Percentiles rank a stretch among this genome's conserved stretches.
Evolutionary conservation across 768 basidiomycete genomes (phyloP).

Genomic region (Russula sp.): DNA sequence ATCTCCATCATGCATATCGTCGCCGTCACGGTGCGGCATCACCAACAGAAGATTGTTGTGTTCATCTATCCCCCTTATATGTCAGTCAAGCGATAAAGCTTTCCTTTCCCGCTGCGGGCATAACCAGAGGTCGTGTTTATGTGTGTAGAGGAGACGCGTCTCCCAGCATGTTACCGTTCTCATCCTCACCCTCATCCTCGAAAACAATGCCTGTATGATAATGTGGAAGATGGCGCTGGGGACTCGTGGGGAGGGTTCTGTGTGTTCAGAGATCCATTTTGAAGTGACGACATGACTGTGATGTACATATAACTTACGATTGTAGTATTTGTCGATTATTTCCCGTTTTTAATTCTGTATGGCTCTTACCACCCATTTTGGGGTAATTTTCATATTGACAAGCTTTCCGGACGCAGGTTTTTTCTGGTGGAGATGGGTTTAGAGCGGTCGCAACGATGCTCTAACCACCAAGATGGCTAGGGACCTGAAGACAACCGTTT

Average conservation of each 20-base stretch:
- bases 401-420: not conserved
- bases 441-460: too few relatives aligned
- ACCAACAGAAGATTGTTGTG: not conserved
- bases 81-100: not conserved
- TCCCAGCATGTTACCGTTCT: not conserved
- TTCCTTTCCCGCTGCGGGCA: conserved; percentile 9
- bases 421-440: not conserved
- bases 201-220: not conserved
- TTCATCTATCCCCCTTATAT: not conserved
- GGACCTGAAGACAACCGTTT: too few relatives aligned
- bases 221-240: too few relatives aligned
- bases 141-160: not conserved
- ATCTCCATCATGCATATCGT: not conserved
- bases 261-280: too few relatives aligned
- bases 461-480: too few relatives aligned
- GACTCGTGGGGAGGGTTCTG: too few relatives aligned
- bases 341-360: not conserved
- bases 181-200: not conserved
- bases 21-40: not conserved
- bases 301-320: not conserved
- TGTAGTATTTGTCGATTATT: not conserved
- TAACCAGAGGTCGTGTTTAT: not conserved
- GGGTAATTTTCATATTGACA: too few relatives aligned
- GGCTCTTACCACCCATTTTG: too few relatives aligned
- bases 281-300: not conserved